These are phyloP conservation scores for Russula lepida DNA, from an alignment of 768 basidiomycete genomes.

Conservation along the genomic window DNA sequence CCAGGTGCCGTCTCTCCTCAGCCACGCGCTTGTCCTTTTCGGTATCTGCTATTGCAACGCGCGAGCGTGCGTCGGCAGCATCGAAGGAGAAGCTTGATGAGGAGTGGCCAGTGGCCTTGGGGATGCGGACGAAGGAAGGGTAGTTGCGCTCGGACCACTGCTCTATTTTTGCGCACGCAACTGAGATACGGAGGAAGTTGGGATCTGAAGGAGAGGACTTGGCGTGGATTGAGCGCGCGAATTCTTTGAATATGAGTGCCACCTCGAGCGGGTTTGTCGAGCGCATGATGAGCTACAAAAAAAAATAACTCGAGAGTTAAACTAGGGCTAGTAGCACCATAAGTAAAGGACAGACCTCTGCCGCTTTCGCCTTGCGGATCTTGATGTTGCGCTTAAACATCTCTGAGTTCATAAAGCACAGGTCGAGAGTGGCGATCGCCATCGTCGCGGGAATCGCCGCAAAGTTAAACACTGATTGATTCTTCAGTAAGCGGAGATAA, in stretches of 20 bases:
- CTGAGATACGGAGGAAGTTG: conserved; percentile 71
- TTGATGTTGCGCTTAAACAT: conserved; percentile 89
- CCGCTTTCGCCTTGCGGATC: conserved; percentile 88
- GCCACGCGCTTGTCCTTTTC: conserved; percentile 29
- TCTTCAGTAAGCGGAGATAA: conserved; percentile 78
- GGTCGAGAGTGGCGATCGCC: conserved; percentile 88
- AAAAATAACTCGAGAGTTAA: background rate
- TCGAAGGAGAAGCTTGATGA: conserved; percentile 30
- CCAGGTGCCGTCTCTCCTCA: conserved; percentile 34
- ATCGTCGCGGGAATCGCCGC: conserved; percentile 91
- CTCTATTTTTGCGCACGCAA: conserved; percentile 82
- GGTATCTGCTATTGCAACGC: conserved; percentile 38
- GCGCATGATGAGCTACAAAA: conserved; percentile 92
- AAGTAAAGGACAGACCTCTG: conserved; percentile 39
- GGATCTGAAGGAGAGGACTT: conserved; percentile 78
- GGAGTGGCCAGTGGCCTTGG: background rate
- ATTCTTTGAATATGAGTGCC: conserved; percentile 77
- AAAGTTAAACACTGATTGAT: conserved; percentile 92
- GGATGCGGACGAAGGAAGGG: conserved; percentile 71
- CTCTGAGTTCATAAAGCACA: conserved; percentile 87
- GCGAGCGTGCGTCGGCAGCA: conserved; percentile 47
- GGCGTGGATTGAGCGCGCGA: conserved; percentile 72
- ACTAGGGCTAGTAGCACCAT: background rate
- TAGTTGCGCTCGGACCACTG: conserved; percentile 91
- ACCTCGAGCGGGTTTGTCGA: conserved; percentile 92